Evolutionary conservation across 1,284 basidiomycete genomes (phyloP).

Genomic region (Pascua guehoae): DNA sequence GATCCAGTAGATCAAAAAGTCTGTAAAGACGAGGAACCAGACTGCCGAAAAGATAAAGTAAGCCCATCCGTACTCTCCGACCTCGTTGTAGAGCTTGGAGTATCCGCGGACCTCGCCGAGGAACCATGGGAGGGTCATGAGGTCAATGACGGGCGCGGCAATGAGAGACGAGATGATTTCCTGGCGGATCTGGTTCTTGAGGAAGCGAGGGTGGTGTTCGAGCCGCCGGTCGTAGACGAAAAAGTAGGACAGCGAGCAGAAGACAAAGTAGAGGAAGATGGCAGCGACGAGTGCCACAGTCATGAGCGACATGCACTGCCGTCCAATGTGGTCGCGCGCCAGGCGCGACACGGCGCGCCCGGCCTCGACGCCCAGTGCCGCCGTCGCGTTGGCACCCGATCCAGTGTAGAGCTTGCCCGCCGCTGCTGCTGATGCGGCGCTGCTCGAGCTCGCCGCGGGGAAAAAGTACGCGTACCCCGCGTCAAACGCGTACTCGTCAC

Average conservation of each 20-base stretch:
- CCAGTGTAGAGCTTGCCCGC: conserved; percentile 1
- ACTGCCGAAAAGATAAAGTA: conserved; percentile 45
- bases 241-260: conserved; percentile 77
- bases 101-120: conserved; percentile 85
- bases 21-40: conserved; percentile 85
- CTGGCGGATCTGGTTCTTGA: conserved; percentile 73
- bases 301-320: conserved; percentile 74
- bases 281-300: conserved; percentile 77
- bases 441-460: conserved; percentile 56
- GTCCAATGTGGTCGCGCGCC: conserved; percentile 67
- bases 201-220: conserved; percentile 90
- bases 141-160: conserved; percentile 74
- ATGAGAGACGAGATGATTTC: conserved; percentile 76
- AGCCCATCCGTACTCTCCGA: conserved; percentile 58
- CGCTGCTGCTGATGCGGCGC: conserved; percentile 26
- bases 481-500: conserved; percentile 76
- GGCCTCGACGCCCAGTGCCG: background rate
- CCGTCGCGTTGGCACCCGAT: background rate
- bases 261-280: conserved; percentile 75
- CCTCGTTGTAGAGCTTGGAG: conserved; percentile 71
- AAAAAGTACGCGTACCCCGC: conserved; percentile 68
- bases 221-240: conserved; percentile 94
- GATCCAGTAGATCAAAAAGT: conserved; percentile 89
- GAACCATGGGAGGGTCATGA: conserved; percentile 91
- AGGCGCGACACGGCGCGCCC: conserved; percentile 17